A percentile compares a stretch with the other conserved stretches of the same genome.
phyloP scores from a whole-genome alignment of 345 rosid species.

The Pelargonium nanum region DNA sequence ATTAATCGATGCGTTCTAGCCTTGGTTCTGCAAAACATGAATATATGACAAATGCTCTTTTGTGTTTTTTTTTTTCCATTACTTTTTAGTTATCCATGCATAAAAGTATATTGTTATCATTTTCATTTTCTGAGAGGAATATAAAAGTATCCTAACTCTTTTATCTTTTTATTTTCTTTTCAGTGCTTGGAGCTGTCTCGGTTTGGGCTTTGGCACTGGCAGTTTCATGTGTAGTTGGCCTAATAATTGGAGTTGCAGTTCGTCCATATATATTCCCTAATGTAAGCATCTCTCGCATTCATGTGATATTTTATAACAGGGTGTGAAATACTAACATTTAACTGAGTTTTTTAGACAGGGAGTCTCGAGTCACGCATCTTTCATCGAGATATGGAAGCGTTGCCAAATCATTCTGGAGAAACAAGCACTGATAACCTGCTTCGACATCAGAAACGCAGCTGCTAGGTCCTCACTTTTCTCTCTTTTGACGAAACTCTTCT shows the following conservation, averaged over 20 bases:
- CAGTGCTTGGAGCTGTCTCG: slow-evolving; percentile 28
- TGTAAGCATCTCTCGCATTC: slow-evolving; percentile 29
- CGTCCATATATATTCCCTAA: slow-evolving; percentile 21
- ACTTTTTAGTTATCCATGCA: no score
- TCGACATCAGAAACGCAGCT: slow-evolving; percentile 46
- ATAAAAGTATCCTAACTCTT: neutral
- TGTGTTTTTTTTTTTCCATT: no score
- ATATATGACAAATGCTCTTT: no score
- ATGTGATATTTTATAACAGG: neutral
- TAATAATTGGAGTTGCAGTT: slow-evolving; percentile 23
- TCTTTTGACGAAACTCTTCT: slow-evolving; percentile 28
- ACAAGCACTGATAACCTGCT: slow-evolving; percentile 43
- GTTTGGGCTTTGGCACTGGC: slow-evolving; percentile 26
- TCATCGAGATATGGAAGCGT: slow-evolving; percentile 58
- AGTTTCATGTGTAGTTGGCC: slow-evolving; percentile 32
- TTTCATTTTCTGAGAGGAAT: no score
- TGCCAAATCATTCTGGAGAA: slow-evolving; percentile 54
- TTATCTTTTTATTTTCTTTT: slow-evolving; percentile 1
- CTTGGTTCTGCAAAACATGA: no score
- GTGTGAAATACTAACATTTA: slow-evolving; percentile 7
- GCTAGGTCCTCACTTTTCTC: slow-evolving; percentile 26
- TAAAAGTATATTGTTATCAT: no score
- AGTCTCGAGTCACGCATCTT: slow-evolving; percentile 22
- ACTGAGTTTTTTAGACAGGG: slow-evolving; percentile 57
- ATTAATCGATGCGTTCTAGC: no score